Evolutionary conservation across 164 flowering plant genomes (phyloP), one percentile per base, ranked within the genome.

Genomic region (Buxus sempervirens): DNA sequence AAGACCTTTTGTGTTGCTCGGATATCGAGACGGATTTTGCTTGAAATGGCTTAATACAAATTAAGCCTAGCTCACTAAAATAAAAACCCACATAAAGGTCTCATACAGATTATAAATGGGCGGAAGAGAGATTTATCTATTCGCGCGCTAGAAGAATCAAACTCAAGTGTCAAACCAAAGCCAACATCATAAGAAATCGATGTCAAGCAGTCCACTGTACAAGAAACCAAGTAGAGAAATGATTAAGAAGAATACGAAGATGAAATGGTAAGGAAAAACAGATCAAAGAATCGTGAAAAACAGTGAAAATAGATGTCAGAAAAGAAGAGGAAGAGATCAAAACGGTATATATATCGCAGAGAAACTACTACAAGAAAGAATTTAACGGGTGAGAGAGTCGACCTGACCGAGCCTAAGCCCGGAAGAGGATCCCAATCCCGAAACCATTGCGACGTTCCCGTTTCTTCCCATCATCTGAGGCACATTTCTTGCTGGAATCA

Each of bases 391-490:
- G 42, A 41, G 59, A 53, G 48, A 49, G 72, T 66, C 70, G 75
- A 73, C 79, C 79, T 71, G 70, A 42, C 69, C 66, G 21, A 71
- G 65, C 22, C 73, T 32, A 58, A 70, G 72, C 16, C 72, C 73
- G 21, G 77, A 72, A 42, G 67, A 63, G 8, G 79, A 65, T 23
- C 76, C 73, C 58, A 65, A 66, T 48, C 60, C 72, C 15, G 45
- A 49, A 23, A 45, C 51, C 51, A 32, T 32, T 3, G 38, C 38
- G 38, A 45, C 18, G 51, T 22, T 62, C 41, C 73, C 73, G 41
- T 15, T 62, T 15, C 60, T 72, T 32, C 60, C 73, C 64, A 57
- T 70, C 56, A 67, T 63, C 68, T 70, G 65, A 24, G 59, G 60
- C 49, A 67, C 66, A 27, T 67, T 59, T 48, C 73, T 53, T 9